Base-by-base conservation (phyloP, 2,329 filamentous ascomycete genomes). In the Aspergillus novofumigatus region DNA sequence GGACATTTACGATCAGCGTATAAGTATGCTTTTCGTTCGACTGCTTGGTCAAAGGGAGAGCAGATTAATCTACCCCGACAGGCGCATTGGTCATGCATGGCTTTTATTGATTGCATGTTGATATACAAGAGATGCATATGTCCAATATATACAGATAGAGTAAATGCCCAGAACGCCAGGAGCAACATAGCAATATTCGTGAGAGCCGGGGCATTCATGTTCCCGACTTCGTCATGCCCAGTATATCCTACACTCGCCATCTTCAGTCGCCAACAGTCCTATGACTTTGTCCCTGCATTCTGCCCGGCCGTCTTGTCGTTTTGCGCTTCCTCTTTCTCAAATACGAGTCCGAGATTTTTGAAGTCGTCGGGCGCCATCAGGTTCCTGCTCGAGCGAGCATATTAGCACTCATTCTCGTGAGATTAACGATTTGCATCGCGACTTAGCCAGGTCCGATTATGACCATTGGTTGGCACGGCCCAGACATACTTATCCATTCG, bases 341-440 rank as follows among this genome's bases (percentile, higher is more conserved):
- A 80, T 5, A 80, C 78, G 66, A 96, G 94, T 0, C 94, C 94
- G 44, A 99, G 79, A 70, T 99, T 99, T 75, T 90, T 91, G 75
- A 97, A 94, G 58, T 96, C 90, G 70, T 99, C 94, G 65, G 85
- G 91, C 7, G 92, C 92, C 94, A 99, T 99, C 32, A 99, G 79
- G 70, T 97, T 97, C 65, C 92, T 92, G 66, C 29, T 38, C 9
- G 47, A 9, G 1, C 45, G 20, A 26, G 28, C 2, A 23, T 7
- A 25, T 38, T 50, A 50, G 47, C 32, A 7, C 11, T 1, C 44
- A 26, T 47, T 25, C 44, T 23, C 7, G 10, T 23, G 20, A 23
- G 44, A 14, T 7, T 17, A 7, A 14, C 1, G 32, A 7, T 17
- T 38, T n/a, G 32, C 6, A 38, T 17, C 14, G 32, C 5, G 32